Evolutionary conservation across 2,329 filamentous ascomycete genomes (phyloP).

Genomic region (Aspergillus amoenus): DNA sequence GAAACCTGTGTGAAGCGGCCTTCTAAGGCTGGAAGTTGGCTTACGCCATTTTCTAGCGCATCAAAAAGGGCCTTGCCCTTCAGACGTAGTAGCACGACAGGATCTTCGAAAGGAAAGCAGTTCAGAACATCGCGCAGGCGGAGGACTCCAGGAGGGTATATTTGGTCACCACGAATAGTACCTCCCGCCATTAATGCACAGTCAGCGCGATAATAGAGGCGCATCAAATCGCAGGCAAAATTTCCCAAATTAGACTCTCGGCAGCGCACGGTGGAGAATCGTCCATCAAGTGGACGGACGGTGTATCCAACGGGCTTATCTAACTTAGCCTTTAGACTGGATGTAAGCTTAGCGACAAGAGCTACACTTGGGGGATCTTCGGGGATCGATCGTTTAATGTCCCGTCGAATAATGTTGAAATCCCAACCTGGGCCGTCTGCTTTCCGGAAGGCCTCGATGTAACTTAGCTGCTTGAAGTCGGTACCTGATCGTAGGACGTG

Average conservation of each 20-base stretch:
- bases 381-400: conserved; percentile 68
- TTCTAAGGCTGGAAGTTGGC: conserved; percentile 77
- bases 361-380: conserved; percentile 61
- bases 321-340: conserved; percentile 71
- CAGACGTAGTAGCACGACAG: conserved; percentile 73
- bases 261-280: conserved; percentile 77
- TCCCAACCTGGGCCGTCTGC: conserved; percentile 63
- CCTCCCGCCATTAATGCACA: conserved; percentile 82
- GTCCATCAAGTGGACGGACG: conserved; percentile 75
- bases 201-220: conserved; percentile 75
- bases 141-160: conserved; percentile 78
- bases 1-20: conserved; percentile 84
- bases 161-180: conserved; percentile 83
- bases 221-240: conserved; percentile 90
- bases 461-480: conserved; percentile 90
- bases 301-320: conserved; percentile 84
- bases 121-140: conserved; percentile 79
- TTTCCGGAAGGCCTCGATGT: conserved; percentile 72
- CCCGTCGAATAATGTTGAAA: conserved; percentile 72
- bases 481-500: conserved; percentile 85
- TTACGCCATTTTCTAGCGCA: conserved; percentile 83
- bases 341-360: conserved; percentile 68
- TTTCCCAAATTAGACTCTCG: conserved; percentile 84
- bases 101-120: conserved; percentile 91
- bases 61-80: conserved; percentile 70